A percentile compares a stretch with the other conserved stretches of the same genome.
Conservation (phyloP, 1,139 yeast genomes). For the Arxiozyma heterogenica region DNA sequence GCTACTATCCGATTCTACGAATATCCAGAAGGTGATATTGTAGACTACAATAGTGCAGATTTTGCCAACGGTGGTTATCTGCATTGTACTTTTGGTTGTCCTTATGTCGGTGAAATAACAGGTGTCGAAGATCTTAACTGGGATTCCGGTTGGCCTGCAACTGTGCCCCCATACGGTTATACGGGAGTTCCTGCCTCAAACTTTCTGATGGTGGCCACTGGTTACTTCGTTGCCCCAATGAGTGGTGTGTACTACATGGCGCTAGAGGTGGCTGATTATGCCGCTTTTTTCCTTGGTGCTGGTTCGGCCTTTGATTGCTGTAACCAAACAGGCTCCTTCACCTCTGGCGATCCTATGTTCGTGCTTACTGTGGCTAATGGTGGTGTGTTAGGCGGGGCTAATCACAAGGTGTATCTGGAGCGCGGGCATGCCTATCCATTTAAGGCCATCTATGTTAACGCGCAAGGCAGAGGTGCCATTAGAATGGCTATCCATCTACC, state of each 20-base stretch:
- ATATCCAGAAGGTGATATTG: too few species aligned
- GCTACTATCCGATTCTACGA: too few species aligned
- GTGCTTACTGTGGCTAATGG: background rate
- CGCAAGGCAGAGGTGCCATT: background rate
- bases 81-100: too few species aligned
- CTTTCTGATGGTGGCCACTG: background rate
- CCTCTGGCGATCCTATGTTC: background rate
- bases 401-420: background rate
- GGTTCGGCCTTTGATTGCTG: constrained; percentile 1
- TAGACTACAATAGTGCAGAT: too few species aligned
- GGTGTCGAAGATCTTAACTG: too few species aligned
- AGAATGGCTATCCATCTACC: background rate
- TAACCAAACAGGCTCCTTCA: background rate
- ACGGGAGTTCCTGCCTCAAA: background rate
- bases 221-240: constrained; percentile 1
- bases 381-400: background rate
- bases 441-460: background rate
- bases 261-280: background rate
- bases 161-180: too few species aligned
- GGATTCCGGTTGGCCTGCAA: too few species aligned
- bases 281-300: background rate
- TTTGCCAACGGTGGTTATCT: too few species aligned
- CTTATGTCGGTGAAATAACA: too few species aligned
- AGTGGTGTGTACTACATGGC: background rate
- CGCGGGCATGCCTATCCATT: background rate